These are phyloP conservation scores for Cystofilobasidium macerans DNA, from an alignment of 768 basidiomycete genomes.

Conservation along the genomic window DNA sequence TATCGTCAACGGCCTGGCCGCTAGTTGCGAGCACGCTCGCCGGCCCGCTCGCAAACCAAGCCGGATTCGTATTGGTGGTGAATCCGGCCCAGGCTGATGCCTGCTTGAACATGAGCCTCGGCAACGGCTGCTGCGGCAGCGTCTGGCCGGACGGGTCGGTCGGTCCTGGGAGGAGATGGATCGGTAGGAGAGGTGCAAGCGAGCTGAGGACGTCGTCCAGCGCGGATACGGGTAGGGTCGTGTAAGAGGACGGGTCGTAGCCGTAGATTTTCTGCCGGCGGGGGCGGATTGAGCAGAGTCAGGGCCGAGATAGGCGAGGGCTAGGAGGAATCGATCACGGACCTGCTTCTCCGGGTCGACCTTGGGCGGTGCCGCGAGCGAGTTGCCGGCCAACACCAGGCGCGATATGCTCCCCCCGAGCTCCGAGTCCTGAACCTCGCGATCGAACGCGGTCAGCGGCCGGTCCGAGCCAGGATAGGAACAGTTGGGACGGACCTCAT, in stretches of 20 bases:
- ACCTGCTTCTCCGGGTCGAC: constrained; percentile 32
- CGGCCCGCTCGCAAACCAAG: constrained; percentile 57
- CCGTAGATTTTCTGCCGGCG: constrained; percentile 43
- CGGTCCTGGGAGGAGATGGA: constrained; percentile 79
- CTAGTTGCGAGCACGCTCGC: constrained; percentile 65
- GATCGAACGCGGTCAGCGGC: neutral
- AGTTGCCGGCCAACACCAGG: constrained; percentile 82
- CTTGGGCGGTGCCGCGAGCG: constrained; percentile 45
- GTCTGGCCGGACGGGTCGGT: constrained; percentile 79
- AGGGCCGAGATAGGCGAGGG: neutral
- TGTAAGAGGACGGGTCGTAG: constrained; percentile 56
- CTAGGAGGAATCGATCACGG: neutral
- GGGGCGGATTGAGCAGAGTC: neutral
- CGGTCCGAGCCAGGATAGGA: too few species aligned
- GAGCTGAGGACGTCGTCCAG: constrained; percentile 64
- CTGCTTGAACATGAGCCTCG: constrained; percentile 67
- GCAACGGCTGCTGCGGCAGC: constrained; percentile 86
- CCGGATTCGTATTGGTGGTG: constrained; percentile 75
- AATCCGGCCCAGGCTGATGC: constrained; percentile 43
- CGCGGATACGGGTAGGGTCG: constrained; percentile 59
- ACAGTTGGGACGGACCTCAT: constrained; percentile 37
- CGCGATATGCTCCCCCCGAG: constrained; percentile 53
- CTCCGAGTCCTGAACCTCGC: constrained; percentile 44
- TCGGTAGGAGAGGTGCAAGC: constrained; percentile 62
- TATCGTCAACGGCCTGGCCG: constrained; percentile 88